Percentiles rank a stretch among this genome's conserved stretches.
These are phyloP conservation scores for Nyctanthes arbortristis DNA, from an alignment of 257 asterid species.

Conservation along the genomic window DNA sequence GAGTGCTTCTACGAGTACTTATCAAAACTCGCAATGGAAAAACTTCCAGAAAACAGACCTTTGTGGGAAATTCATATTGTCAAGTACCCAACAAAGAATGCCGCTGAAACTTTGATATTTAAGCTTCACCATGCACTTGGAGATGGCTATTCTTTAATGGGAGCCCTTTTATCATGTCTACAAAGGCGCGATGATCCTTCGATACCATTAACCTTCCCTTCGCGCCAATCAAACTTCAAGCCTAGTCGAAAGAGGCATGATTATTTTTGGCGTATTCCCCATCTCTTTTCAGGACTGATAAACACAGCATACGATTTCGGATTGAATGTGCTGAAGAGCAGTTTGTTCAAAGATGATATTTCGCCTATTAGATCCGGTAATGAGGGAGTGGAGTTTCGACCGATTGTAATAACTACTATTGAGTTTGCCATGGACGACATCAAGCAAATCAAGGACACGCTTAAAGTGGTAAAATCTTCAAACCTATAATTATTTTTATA, in stretches of 20 bases:
- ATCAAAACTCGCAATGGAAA: conserved; percentile 33
- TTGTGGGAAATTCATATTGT: conserved; percentile 48
- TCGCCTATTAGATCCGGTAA: conserved; percentile 37
- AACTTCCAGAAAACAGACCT: conserved; percentile 37
- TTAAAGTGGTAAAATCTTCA: conserved; percentile 28
- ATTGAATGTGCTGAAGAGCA: conserved; percentile 42
- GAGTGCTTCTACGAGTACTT: conserved; percentile 37
- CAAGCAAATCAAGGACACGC: conserved; percentile 35
- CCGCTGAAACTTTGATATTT: conserved; percentile 37
- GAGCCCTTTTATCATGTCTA: conserved; percentile 45
- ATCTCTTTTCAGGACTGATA: conserved; percentile 19
- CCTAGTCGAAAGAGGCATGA: not conserved
- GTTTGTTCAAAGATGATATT: conserved; percentile 35
- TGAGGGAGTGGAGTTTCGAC: conserved; percentile 37
- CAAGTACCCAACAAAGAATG: conserved; percentile 38
- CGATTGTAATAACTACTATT: conserved; percentile 35
- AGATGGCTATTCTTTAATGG: conserved; percentile 49
- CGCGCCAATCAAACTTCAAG: conserved; percentile 2
- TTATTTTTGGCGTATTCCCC: conserved; percentile 9
- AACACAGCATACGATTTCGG: conserved; percentile 34
- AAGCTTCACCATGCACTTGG: conserved; percentile 49
- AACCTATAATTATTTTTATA: not conserved
- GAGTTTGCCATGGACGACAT: conserved; percentile 29
- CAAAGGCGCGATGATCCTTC: conserved; percentile 44
- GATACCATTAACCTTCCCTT: conserved; percentile 39